A percentile compares a stretch with the other conserved stretches of the same genome.
Conservation (phyloP, 2,329 filamentous ascomycete genomes). For the Fusarium sp. region DNA sequence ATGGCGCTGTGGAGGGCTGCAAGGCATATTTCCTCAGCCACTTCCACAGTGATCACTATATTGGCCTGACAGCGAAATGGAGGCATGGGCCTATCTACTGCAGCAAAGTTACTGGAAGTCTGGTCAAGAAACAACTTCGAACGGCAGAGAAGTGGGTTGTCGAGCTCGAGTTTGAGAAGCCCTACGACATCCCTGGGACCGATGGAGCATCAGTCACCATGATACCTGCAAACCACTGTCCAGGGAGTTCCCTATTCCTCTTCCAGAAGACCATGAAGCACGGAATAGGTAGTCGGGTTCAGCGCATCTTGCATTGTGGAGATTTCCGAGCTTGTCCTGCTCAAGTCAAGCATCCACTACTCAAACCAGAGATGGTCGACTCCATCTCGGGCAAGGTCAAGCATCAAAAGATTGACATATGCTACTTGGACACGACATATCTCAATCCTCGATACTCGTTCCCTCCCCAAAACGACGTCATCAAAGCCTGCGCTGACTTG, state of each 20-base stretch:
- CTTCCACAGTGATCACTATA: slow-evolving; percentile 98
- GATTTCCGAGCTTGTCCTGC: slow-evolving; percentile 92
- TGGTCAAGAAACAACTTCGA: slow-evolving; percentile 85
- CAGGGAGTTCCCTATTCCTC: slow-evolving; percentile 91
- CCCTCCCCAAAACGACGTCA: slow-evolving; percentile 87
- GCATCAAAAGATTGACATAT: slow-evolving; percentile 92
- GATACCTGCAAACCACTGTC: slow-evolving; percentile 97
- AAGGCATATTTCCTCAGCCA: slow-evolving; percentile 97
- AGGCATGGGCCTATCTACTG: slow-evolving; percentile 95
- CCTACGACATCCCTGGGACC: slow-evolving; percentile 81
- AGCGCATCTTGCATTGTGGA: slow-evolving; percentile 92
- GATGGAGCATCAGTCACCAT: slow-evolving; percentile 89
- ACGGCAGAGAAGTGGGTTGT: slow-evolving; percentile 89
- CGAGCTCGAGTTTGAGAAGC: slow-evolving; percentile 85
- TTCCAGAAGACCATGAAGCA: slow-evolving; percentile 82
- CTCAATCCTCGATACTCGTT: slow-evolving; percentile 96
- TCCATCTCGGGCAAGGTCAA: slow-evolving; percentile 74
- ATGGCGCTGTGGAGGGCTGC: slow-evolving; percentile 91
- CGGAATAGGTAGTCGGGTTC: slow-evolving; percentile 68
- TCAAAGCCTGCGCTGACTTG: slow-evolving; percentile 86
- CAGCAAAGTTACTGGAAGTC: slow-evolving; percentile 89
- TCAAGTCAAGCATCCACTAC: slow-evolving; percentile 83
- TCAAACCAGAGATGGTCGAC: slow-evolving; percentile 80
- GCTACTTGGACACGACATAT: slow-evolving; percentile 98
- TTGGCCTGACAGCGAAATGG: slow-evolving; percentile 90